Base-by-base conservation (phyloP, 148 eudicot genomes). In the Vaccinium myrtillus region DNA sequence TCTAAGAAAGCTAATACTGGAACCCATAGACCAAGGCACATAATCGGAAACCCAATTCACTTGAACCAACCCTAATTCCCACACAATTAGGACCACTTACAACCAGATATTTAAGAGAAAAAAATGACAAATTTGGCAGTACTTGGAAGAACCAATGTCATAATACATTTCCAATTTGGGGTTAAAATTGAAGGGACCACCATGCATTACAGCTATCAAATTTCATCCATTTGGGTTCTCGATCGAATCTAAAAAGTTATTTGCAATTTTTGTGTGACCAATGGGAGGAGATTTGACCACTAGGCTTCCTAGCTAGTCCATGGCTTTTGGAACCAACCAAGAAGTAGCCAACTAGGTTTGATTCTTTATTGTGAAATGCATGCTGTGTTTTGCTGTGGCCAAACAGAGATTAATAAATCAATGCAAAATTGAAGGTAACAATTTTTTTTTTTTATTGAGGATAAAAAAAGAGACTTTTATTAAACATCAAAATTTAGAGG, bases 291-390 rank as follows among this genome's bases (percentile, higher is more conserved):
- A 2, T 11, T 25, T 19, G 27, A 63, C 69, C 39, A 27, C 74
- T 13, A 4, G 74, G 12, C 74, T 69, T 18, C 19, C 74, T 69
- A 8, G 65, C 1, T 19, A 65, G 8, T 69, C 74, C 74, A 69
- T 69, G 13, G 36, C 74, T 69, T 69, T 69, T 27, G 74, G 74
- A 69, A 69, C 73, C 73, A 69, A 69, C 39, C 74, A 69, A 69
- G 39, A 12, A 27, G 39, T 13, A 51, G 2, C 54, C 13, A 8
- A 11, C 11, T 51, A 12, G 39, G 16, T 25, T 27, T 27, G 36
- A 69, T 69, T 14, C 32, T 27, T 5, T 12, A 69, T 27, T 27
- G 1, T 8, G 8, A 18, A 11, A 69, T 69, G 74, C 16, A 27
- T 12, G 43, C 2, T 27, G 74, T 69, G 74, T 27, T 23, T 65